Percentiles rank a stretch among this genome's conserved stretches.
phyloP scores from a whole-genome alignment of 2,329 filamentous ascomycete genomes.

The Amauroascus niger region DNA sequence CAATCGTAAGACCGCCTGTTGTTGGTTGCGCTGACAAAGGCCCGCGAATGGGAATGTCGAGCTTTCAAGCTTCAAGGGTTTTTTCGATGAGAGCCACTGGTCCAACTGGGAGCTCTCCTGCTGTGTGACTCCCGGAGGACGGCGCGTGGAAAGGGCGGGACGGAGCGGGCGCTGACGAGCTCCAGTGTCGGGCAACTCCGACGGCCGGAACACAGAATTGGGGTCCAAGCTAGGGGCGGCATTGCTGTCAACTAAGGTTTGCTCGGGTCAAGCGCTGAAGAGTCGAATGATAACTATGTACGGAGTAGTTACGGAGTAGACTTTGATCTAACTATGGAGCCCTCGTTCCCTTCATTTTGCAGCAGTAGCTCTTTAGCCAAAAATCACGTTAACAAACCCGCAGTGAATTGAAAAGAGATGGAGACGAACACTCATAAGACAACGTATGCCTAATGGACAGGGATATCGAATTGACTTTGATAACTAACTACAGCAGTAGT shows the following conservation, averaged over 20 bases:
- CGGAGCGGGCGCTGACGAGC: neutral
- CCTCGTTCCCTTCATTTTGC: too few relatives aligned
- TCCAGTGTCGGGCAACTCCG: conserved; percentile 7
- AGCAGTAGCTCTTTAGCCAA: too few relatives aligned
- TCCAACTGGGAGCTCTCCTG: neutral
- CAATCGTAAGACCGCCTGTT: neutral
- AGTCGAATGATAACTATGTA: neutral
- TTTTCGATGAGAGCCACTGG: neutral
- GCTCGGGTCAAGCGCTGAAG: neutral
- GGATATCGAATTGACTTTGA: too few relatives aligned
- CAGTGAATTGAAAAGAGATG: too few relatives aligned
- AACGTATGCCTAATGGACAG: too few relatives aligned
- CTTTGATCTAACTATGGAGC: too few relatives aligned
- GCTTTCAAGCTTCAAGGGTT: neutral
- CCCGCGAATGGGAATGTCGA: neutral
- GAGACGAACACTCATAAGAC: too few relatives aligned
- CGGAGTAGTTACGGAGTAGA: too few relatives aligned
- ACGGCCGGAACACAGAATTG: neutral
- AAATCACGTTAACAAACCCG: too few relatives aligned
- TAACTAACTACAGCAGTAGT: too few relatives aligned
- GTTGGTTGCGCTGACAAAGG: neutral
- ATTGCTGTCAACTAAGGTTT: neutral
- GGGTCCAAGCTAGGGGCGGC: too few relatives aligned
- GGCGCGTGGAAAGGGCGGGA: neutral
- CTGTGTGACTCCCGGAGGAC: neutral